Base-by-base conservation (phyloP, 2,329 filamentous ascomycete species). In the Didymella pinodella region DNA sequence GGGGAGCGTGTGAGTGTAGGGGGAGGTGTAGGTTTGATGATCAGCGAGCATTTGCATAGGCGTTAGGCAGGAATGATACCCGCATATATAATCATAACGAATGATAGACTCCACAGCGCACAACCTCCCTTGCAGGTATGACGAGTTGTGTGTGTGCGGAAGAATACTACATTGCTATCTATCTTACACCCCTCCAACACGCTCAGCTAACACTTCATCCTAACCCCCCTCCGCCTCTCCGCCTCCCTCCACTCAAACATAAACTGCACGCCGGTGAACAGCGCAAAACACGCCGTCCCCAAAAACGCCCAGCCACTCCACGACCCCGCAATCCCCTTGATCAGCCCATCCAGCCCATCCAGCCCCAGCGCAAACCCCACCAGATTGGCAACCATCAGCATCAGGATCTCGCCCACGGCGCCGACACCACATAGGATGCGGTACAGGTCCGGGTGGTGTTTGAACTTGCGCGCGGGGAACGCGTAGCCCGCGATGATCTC, bases 361-460 rank as follows among this genome's bases (percentile, higher is more conserved):
- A 97, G 66, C 0, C 96, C 96, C 12, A 99, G 85, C 0, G 94
- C 95, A 78, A 98, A 99, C 0, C 95, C 95, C 11, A 99, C 93
- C 18, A 99, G 80, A 74, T 99, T 99, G 16, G 94, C 95, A 44
- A 86, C 85, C 85, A 98, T 97, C 90, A 99, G 95, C 90, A 97
- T 93, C 47, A 98, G 79, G 25, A 96, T 85, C 68, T 97, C 97
- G 0, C 80, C 86, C 3, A 97, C 91, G 0, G 88, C 92, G 2
- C 94, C 95, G 16, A 91, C 76, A 6, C 90, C 91, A 75, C 90
- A 93, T 2, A 98, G 74, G 76, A 93, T 85, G 26, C 95, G 86
- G 74, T 97, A 97, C 2, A 85, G 77, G 49, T 87, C 90, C 2
- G 91, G 91, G 0, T 83, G 80, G 22, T 83, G 79, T 68, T 88